Evolutionary conservation across 352 stramenopile species (phyloP).

Genomic region (Plasmopara muralis): DNA sequence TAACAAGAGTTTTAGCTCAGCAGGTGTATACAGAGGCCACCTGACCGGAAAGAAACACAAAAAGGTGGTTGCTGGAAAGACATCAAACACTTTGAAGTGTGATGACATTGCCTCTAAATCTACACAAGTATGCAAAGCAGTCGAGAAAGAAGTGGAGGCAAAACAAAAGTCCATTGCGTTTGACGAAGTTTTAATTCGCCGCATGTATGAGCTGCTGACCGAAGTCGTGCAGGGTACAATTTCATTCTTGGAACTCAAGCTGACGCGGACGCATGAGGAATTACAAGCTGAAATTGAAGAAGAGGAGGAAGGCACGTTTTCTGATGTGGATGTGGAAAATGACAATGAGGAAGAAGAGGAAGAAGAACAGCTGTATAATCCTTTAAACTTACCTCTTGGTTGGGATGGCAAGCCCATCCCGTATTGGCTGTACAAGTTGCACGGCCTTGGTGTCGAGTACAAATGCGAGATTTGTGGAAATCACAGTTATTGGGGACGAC

Average conservation of each 20-base stretch:
- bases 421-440: conserved; percentile 99
- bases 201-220: conserved; percentile 70
- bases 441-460: conserved; percentile 97
- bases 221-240: conserved; percentile 82
- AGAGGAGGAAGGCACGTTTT: conserved; percentile 81
- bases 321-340: conserved; percentile 73
- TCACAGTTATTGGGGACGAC: conserved; percentile 95
- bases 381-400: conserved; percentile 96
- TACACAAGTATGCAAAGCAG: conserved; percentile 2
- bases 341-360: conserved; percentile 71
- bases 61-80: conserved; percentile 18
- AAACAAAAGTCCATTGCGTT: conserved; percentile 56
- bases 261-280: conserved; percentile 84
- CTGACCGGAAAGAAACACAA: conserved; percentile 78
- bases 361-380: conserved; percentile 98
- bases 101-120: conserved; percentile 1
- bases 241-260: conserved; percentile 82
- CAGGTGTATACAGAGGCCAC: conserved; percentile 67
- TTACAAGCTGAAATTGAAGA: conserved; percentile 80
- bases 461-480: conserved; percentile 99
- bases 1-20: conserved; percentile 66
- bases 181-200: conserved; percentile 62
- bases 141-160: conserved; percentile 12
- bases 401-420: conserved; percentile 99
- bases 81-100: no score